These are phyloP conservation scores for Serpula lacrymans DNA, from an alignment of 768 basidiomycete genomes.

Conservation along the genomic window DNA sequence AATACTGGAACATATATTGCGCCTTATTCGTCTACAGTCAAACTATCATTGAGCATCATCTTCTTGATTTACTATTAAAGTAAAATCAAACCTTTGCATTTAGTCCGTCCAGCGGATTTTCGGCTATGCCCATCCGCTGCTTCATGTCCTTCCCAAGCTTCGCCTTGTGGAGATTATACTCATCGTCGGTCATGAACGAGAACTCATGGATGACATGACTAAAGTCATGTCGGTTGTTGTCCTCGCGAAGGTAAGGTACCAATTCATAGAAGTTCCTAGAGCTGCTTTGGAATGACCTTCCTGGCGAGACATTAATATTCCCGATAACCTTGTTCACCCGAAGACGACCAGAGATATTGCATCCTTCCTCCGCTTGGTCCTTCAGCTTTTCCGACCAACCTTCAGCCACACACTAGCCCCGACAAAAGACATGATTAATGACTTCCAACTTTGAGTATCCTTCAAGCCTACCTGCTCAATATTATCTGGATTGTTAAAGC, in stretches of 20 bases:
- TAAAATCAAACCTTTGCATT: constrained; percentile 47
- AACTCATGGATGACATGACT: constrained; percentile 83
- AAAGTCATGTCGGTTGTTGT: constrained; percentile 89
- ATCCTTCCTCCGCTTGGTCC: constrained; percentile 92
- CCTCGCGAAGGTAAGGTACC: constrained; percentile 91
- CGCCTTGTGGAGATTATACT: constrained; percentile 69
- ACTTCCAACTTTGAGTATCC: not conserved
- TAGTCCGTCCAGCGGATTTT: constrained; percentile 73
- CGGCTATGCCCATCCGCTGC: constrained; percentile 66
- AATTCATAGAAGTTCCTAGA: constrained; percentile 79
- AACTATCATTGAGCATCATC: no score
- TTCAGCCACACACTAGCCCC: constrained; percentile 85
- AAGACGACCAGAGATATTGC: constrained; percentile 87
- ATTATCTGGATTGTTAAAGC: constrained; percentile 83
- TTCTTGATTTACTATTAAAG: no score
- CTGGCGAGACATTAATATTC: constrained; percentile 93
- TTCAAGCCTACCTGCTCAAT: constrained; percentile 88
- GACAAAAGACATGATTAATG: not conserved
- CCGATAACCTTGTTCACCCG: constrained; percentile 97
- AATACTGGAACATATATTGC: constrained; percentile 98
- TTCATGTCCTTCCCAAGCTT: constrained; percentile 60
- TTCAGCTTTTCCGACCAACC: constrained; percentile 93
- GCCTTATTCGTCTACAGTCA: constrained; percentile 60
- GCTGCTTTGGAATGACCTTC: constrained; percentile 90
- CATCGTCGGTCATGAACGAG: constrained; percentile 77